A percentile compares a stretch with the other conserved stretches of the same genome.
These are phyloP conservation scores for Pestalotiopsis sp. DNA, from an alignment of 2,329 filamentous ascomycete genomes.

Conservation along the genomic window DNA sequence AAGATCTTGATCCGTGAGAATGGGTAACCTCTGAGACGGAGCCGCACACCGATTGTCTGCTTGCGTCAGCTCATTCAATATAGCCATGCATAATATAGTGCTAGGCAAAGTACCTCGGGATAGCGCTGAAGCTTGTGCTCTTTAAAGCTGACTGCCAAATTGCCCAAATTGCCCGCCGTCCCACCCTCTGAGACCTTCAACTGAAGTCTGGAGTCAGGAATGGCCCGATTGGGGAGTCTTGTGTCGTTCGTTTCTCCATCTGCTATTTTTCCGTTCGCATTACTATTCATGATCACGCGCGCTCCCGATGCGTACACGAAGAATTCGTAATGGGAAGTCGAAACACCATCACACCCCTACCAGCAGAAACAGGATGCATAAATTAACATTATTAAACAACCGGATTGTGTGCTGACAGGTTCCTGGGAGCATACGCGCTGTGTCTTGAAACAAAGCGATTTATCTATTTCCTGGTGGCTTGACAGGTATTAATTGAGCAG, in stretches of 20 bases:
- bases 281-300: not conserved
- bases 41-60: not conserved
- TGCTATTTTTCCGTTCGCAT: not conserved
- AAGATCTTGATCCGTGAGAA: not conserved
- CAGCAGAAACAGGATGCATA: not conserved
- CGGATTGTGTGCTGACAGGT: not conserved
- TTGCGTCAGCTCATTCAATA: constrained; percentile 7
- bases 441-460: constrained; percentile 4
- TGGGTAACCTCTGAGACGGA: not conserved
- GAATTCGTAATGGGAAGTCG: not conserved
- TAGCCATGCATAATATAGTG: not conserved
- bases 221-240: not conserved
- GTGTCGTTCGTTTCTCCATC: not conserved
- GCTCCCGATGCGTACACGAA: not conserved
- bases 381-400: not conserved
- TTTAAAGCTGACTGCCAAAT: not conserved
- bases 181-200: not conserved
- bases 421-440: not conserved
- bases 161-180: not conserved
- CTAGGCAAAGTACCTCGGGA: not conserved
- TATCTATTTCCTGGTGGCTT: constrained; percentile 7
- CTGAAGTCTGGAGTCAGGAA: not conserved
- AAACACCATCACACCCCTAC: not conserved
- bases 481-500: constrained; percentile 9
- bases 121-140: not conserved